Base-by-base conservation (phyloP, 1,139 yeast species). In the Geotrichum cucujoidarum region DNA sequence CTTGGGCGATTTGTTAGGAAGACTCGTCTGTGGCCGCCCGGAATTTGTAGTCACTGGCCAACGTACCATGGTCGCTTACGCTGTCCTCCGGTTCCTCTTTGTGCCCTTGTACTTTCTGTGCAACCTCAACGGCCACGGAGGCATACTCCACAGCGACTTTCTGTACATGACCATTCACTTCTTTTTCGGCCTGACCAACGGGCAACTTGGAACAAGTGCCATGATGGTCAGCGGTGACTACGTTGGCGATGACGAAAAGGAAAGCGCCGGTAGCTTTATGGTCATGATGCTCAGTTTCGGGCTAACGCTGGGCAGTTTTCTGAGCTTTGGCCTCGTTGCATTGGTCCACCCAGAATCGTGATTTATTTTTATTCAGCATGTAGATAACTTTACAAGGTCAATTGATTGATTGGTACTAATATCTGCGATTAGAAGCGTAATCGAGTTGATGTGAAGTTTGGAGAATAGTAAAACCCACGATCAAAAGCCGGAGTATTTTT, bases 241-340 rank as follows among this genome's bases (percentile, higher is more conserved):
- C 17, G 75, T 71, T 4, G 71, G 72, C 10, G 85, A 78, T 37
- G 76, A 76, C 17, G 95, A 87, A 61, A 82, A 81, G 63, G 90
- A 86, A 55, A 96, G 96, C 0, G 95, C 97, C 0, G 96, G 97
- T 33, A 97, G 97, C 3, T 85, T 89, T 64, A 84, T 95, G 50
- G 80, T 88, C 1, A 78, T 88, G 16, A 79, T 85, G 55, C 73
- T 88, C 47, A 83, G 90, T 50, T 60, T 79, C 17, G 95, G 96
- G 0, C 72, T 89, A 48, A 81, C 94, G 0, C 71, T 76, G 2
- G 97, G 97, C 2, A 81, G 95, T 54, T 59, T 89, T 1, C 64
- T 83, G 45, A 83, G 95, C 60, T 87, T 87, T 61, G 60, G 78
- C 1, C 73, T 86, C 50, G 50, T 47, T 4, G 43, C 43, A 4